phyloP scores from a whole-genome alignment of 352 stramenopile genomes.

The Globisporangium parvum region DNA sequence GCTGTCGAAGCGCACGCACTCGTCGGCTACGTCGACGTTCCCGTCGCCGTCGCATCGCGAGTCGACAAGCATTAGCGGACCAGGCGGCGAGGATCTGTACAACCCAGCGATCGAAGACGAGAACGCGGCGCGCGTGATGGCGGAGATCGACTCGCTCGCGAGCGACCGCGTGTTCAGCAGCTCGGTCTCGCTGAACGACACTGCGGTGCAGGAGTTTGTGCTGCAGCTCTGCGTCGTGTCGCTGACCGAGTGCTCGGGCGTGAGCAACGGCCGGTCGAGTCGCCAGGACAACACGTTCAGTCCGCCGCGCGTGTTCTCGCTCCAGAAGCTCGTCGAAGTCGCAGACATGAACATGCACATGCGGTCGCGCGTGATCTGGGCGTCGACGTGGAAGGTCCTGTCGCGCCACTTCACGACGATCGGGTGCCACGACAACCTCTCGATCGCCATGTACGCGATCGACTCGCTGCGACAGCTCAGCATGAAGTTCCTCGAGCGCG shows the following conservation, averaged over 20 bases:
- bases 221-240: slow-evolving; percentile 88
- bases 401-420: slow-evolving; percentile 97
- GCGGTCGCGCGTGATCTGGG: slow-evolving; percentile 95
- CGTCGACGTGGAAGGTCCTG: slow-evolving; percentile 96
- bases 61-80: slow-evolving; percentile 18
- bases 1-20: slow-evolving; percentile 8
- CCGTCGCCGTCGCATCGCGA: slow-evolving; percentile 56
- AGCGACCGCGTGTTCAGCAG: slow-evolving; percentile 92
- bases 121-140: slow-evolving; percentile 77
- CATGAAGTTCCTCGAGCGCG: slow-evolving; percentile 99
- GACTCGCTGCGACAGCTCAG: slow-evolving; percentile 99
- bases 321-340: slow-evolving; percentile 99
- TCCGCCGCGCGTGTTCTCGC: slow-evolving; percentile 95
- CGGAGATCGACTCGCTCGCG: slow-evolving; percentile 78
- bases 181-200: slow-evolving; percentile 71
- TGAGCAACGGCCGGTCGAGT: slow-evolving; percentile 36
- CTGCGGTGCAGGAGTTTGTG: slow-evolving; percentile 88
- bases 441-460: slow-evolving; percentile 98
- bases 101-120: slow-evolving; percentile 77
- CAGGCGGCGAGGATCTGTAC: slow-evolving; percentile 42
- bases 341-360: slow-evolving; percentile 99
- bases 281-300: slow-evolving; percentile 26
- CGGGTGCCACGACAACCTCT: slow-evolving; percentile 94
- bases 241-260: slow-evolving; percentile 82
- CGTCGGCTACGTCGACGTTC: slow-evolving; percentile 21